Evolutionary conservation across 805 yeast genomes (phyloP).

Genomic region (Kodamaea laetipori): DNA sequence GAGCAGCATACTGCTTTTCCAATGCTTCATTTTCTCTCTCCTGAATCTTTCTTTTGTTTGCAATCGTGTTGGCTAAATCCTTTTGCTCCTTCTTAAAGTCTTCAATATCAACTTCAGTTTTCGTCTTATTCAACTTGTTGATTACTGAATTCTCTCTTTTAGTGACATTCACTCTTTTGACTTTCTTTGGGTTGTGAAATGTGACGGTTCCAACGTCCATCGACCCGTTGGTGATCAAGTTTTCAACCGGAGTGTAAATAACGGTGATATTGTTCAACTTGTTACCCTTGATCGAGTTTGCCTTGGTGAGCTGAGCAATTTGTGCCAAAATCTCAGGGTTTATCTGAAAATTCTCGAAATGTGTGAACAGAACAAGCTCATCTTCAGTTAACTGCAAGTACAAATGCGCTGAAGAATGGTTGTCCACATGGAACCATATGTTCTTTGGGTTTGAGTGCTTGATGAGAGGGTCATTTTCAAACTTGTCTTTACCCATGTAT

Average conservation of each 20-base stretch:
- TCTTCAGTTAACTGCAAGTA: constrained; percentile 58
- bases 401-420: constrained; percentile 74
- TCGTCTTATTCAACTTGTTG: constrained; percentile 66
- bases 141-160: constrained; percentile 59
- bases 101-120: constrained; percentile 55
- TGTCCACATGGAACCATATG: constrained; percentile 82
- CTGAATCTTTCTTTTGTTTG: constrained; percentile 42
- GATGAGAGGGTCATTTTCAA: constrained; percentile 57
- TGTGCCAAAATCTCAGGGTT: constrained; percentile 51
- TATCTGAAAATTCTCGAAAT: constrained; percentile 42
- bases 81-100: constrained; percentile 38
- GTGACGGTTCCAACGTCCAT: constrained; percentile 83
- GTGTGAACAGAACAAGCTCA: constrained; percentile 42
- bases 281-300: constrained; percentile 75
- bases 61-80: constrained; percentile 32
- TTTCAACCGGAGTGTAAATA: constrained; percentile 73
- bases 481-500: constrained; percentile 75
- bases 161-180: constrained; percentile 54
- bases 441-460: constrained; percentile 66
- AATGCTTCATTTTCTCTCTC: constrained; percentile 37
- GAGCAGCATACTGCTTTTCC: constrained; percentile 39
- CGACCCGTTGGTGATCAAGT: constrained; percentile 62
- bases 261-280: constrained; percentile 66
- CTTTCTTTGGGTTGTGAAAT: constrained; percentile 59
- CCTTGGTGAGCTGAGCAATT: constrained; percentile 69